Evolutionary conservation across 345 rosid species (phyloP).

Genomic region (Populus nigra): DNA sequence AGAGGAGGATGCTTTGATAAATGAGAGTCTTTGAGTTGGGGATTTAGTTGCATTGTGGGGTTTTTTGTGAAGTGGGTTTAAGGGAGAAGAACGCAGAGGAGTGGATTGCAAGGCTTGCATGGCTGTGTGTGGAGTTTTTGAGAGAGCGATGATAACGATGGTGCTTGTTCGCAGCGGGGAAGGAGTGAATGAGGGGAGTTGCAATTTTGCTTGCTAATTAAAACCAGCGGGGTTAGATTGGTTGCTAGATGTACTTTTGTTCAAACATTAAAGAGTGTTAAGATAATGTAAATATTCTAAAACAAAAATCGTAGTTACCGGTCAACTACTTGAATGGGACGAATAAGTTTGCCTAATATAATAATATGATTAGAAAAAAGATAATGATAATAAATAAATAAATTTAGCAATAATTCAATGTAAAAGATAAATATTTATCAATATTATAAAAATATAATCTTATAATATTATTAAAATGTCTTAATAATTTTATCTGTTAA

Average conservation of each 20-base stretch:
- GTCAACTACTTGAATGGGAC: too few species aligned
- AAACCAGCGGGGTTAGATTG: neutral
- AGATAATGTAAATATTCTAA: too few species aligned
- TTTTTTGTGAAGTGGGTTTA: slow-evolving; percentile 41
- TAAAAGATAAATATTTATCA: too few species aligned
- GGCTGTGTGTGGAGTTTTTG: slow-evolving; percentile 10
- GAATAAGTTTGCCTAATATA: too few species aligned
- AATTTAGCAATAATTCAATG: too few species aligned
- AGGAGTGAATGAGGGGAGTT: neutral
- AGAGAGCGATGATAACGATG: slow-evolving; percentile 20
- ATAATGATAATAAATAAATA: too few species aligned
- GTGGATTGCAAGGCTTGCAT: slow-evolving; percentile 76
- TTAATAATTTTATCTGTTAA: too few species aligned
- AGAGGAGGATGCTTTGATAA: slow-evolving; percentile 41
- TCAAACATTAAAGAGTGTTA: too few species aligned
- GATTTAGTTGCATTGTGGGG: slow-evolving; percentile 31
- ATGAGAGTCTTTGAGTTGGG: slow-evolving; percentile 31
- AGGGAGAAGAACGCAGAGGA: slow-evolving; percentile 55
- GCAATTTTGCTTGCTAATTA: neutral
- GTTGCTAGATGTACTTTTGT: neutral
- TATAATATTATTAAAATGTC: too few species aligned
- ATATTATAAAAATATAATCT: too few species aligned
- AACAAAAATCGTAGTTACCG: too few species aligned
- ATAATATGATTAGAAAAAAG: too few species aligned
- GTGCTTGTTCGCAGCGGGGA: neutral